phyloP scores from a whole-genome alignment of 768 basidiomycete species.

The Chalciporus piperatus region DNA sequence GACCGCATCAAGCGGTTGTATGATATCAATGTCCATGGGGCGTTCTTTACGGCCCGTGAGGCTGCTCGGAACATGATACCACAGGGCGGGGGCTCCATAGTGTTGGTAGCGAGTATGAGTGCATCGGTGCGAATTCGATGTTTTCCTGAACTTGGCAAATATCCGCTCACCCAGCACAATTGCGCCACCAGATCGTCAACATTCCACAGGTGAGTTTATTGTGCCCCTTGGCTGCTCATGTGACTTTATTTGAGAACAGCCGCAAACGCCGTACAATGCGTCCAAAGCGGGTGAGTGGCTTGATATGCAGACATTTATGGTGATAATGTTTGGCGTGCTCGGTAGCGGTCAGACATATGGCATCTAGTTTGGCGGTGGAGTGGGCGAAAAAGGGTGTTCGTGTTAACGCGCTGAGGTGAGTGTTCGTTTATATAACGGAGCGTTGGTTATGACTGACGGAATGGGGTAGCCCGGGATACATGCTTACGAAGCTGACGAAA shows the following conservation, averaged over 20 bases:
- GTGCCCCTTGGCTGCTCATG: background rate
- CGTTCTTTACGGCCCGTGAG: conserved; percentile 94
- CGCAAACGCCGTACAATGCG: conserved; percentile 94
- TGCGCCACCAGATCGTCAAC: conserved; percentile 66
- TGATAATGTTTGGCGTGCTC: conserved; percentile 9
- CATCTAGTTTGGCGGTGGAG: conserved; percentile 87
- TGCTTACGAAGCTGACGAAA: conserved; percentile 86
- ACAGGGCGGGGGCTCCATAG: conserved; percentile 72
- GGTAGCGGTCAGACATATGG: conserved; percentile 92
- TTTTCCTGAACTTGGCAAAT: background rate
- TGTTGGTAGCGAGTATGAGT: conserved; percentile 89
- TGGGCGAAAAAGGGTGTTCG: conserved; percentile 91
- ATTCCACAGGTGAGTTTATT: conserved; percentile 66
- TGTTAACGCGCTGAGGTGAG: conserved; percentile 76
- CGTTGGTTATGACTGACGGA: background rate
- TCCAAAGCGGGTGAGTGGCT: conserved; percentile 75
- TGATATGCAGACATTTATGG: background rate
- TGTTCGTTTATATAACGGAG: background rate
- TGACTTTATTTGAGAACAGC: conserved; percentile 36
- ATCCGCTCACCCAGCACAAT: background rate
- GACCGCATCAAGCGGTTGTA: conserved; percentile 81
- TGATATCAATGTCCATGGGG: conserved; percentile 93
- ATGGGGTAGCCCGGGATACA: conserved; percentile 79
- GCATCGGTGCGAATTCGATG: conserved; percentile 60
- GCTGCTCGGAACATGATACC: conserved; percentile 91